Evolutionary conservation across 2,329 filamentous ascomycete genomes (phyloP), one percentile per base, ranked within the genome.

Genomic region (Ophiostoma perfectum): DNA sequence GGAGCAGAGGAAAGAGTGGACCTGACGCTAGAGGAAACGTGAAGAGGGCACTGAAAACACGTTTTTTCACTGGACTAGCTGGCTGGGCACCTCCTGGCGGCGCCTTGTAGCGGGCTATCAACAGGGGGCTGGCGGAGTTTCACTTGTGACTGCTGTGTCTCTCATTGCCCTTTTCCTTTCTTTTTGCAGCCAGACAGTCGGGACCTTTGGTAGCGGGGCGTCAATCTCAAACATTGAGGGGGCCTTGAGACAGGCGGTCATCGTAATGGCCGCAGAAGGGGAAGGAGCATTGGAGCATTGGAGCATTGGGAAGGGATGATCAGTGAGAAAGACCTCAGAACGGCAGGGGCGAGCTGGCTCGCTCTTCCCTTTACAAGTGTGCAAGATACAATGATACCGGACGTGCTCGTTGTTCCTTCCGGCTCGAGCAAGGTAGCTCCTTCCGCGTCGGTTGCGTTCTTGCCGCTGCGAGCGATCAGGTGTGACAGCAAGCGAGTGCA

Each of bases 31-130:
- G 14, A 45, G 4, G 42, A 45, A 55, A 18, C 18, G 8, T 55
- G 18, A 55, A 55, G 49, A 55, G n/a, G 49, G 49, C 49, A 55
- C 49, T 55, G n/a, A n/a, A 55, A 14, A 55, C 49, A 55, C 49
- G 49, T 55, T 55, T 27, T 27, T 55, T 55, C 27, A 36, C 49
- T 27, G 49, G 49, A 55, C 49, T 55, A 27, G 49, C 27, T 55
- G n/a, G 49, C 49, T 55, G 27, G 27, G 27, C 27, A 27, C 27
- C 27, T 27, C 27, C 27, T 27, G 27, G 27, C 27, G 27, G 27
- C 27, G 27, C 27, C n/a, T 55, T 9, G 18, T 55, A 55, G 49
- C 49, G 49, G 49, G n/a, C 49, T 27, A 18, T 18, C 27, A 55
- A n/a, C 12, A n/a, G 49, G 47, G 49, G 49, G 49, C 49, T 55